Percentiles rank a stretch among this genome's conserved stretches.
These are phyloP conservation scores for Alnus rubra DNA, from an alignment of 306 rosid genomes.

Conservation along the genomic window DNA sequence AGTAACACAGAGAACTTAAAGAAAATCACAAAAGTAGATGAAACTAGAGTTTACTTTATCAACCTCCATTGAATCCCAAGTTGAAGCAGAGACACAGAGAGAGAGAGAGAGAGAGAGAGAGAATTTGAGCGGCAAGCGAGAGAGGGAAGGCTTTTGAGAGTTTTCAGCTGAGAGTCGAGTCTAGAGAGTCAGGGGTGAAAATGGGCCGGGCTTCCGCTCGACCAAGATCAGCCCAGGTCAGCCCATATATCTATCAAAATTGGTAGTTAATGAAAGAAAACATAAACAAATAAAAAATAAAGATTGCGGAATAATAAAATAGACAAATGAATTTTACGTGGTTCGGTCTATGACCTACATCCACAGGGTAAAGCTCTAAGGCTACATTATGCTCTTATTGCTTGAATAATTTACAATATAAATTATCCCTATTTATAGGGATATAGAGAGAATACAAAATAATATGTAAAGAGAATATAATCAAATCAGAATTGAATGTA, in stretches of 20 bases:
- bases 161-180: not conserved
- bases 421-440: too few species aligned
- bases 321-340: too few species aligned
- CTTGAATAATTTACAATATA: too few species aligned
- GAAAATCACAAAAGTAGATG: not conserved
- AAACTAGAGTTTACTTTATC: slow-evolving; percentile 9
- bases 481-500: too few species aligned
- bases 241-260: not conserved
- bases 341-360: too few species aligned
- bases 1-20: not conserved
- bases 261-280: too few species aligned
- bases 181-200: not conserved
- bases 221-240: not conserved
- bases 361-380: too few species aligned
- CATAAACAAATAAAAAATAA: too few species aligned
- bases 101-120: not conserved
- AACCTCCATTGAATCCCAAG: slow-evolving; percentile 18
- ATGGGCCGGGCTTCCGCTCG: not conserved
- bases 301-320: too few species aligned
- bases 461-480: too few species aligned
- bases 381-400: too few species aligned
- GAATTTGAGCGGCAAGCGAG: slow-evolving; percentile 33
- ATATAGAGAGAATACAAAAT: too few species aligned
- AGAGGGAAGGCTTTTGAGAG: not conserved
- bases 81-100: slow-evolving; percentile 3